A percentile compares a stretch with the other conserved stretches of the same genome.
Conservation (phyloP, 257 asterid species). For the Salvia hispanica region DNA sequence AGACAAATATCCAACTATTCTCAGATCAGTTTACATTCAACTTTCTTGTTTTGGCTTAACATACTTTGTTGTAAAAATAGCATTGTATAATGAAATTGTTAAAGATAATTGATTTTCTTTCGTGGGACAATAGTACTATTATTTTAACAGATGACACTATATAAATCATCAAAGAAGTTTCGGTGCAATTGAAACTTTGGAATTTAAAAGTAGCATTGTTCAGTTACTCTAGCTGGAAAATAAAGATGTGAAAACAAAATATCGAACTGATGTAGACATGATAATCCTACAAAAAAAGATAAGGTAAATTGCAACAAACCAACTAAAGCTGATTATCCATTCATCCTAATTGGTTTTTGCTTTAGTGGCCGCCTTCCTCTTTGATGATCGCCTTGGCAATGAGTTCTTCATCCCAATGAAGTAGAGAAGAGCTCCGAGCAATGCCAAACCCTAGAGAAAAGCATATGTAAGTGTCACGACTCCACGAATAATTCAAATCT, state of each 20-base stretch:
- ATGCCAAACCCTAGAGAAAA: slow-evolving; percentile 63
- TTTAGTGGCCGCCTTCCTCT: slow-evolving; percentile 68
- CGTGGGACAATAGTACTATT: too few species aligned
- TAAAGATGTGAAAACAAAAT: slow-evolving; percentile 24
- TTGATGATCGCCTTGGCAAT: slow-evolving; percentile 65
- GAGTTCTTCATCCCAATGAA: slow-evolving; percentile 94
- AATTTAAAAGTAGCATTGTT: slow-evolving; percentile 8
- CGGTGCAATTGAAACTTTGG: slow-evolving; percentile 5
- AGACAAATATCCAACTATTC: too few species aligned
- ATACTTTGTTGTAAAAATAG: too few species aligned
- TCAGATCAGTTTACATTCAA: too few species aligned
- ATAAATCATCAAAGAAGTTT: too few species aligned
- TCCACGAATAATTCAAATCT: neutral
- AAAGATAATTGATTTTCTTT: too few species aligned
- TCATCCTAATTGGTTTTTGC: slow-evolving; percentile 59
- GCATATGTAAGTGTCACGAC: neutral
- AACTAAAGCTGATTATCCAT: slow-evolving; percentile 27
- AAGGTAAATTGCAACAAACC: slow-evolving; percentile 26
- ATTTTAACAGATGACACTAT: too few species aligned
- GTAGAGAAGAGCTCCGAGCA: slow-evolving; percentile 81
- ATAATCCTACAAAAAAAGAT: slow-evolving; percentile 38
- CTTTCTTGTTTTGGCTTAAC: too few species aligned
- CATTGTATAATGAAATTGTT: too few species aligned
- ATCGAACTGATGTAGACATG: slow-evolving; percentile 3
- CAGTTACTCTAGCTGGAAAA: neutral